Evolutionary conservation across 2,329 filamentous ascomycete species (phyloP).

Genomic region (Sporothrix brasiliensis): DNA sequence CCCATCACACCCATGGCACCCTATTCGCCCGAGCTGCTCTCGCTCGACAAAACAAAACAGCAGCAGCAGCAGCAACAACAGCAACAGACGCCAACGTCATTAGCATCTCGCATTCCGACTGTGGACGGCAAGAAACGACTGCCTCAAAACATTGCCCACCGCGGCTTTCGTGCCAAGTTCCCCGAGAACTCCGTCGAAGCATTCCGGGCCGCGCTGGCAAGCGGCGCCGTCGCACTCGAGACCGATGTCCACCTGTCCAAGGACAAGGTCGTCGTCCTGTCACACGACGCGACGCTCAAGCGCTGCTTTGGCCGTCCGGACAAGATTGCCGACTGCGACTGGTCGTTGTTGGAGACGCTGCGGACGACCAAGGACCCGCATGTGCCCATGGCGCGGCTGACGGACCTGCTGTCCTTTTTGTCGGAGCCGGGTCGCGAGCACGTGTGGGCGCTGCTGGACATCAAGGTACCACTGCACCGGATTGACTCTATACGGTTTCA

Average conservation of each 20-base stretch:
- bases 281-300: constrained; percentile 77
- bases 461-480: constrained; percentile 64
- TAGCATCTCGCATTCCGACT: background rate
- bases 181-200: constrained; percentile 82
- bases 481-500: background rate
- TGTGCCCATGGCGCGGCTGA: constrained; percentile 67
- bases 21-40: background rate
- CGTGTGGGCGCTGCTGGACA: constrained; percentile 83
- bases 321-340: constrained; percentile 74
- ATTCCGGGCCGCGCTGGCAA: constrained; percentile 45
- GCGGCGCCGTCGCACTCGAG: constrained; percentile 71
- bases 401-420: constrained; percentile 74
- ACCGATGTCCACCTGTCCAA: constrained; percentile 83
- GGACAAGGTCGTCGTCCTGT: constrained; percentile 83
- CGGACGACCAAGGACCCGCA: constrained; percentile 68
- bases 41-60: background rate
- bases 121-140: constrained; percentile 39
- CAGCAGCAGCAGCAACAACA: background rate
- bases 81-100: background rate
- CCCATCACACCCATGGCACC: constrained; percentile 13
- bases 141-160: constrained; percentile 76
- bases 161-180: constrained; percentile 74
- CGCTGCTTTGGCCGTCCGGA: constrained; percentile 78
- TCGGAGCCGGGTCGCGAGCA: constrained; percentile 64
- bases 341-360: constrained; percentile 70